Evolutionary conservation across 1,284 basidiomycete species (phyloP).

Genomic region (Boletus austroedulis): DNA sequence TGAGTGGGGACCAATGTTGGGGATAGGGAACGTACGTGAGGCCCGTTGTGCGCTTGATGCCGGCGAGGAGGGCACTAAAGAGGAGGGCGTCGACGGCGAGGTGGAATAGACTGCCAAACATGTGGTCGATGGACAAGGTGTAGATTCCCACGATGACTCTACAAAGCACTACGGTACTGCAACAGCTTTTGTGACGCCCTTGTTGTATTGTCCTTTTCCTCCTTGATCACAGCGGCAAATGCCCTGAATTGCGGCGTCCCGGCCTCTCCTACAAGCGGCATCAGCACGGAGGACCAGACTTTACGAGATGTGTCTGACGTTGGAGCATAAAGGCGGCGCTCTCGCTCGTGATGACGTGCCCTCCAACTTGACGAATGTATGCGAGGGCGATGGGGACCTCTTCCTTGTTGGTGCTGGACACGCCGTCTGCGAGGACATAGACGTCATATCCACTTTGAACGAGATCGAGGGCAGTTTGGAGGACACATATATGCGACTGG

Average conservation of each 20-base stretch:
- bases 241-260: conserved; percentile 67
- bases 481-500: conserved; percentile 85
- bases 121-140: conserved; percentile 24
- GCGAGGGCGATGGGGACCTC: conserved; percentile 64
- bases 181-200: conserved; percentile 37
- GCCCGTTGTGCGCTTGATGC: conserved; percentile 75
- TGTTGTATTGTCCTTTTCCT: conserved; percentile 65
- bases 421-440: conserved; percentile 78
- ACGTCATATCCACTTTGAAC: conserved; percentile 55
- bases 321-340: conserved; percentile 78
- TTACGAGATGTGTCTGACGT: conserved; percentile 37
- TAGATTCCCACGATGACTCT: conserved; percentile 14
- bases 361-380: conserved; percentile 73
- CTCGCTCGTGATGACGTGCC: conserved; percentile 78
- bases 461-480: conserved; percentile 77
- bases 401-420: conserved; percentile 76
- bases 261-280: conserved; percentile 52
- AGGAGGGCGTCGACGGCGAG: conserved; percentile 74
- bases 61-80: conserved; percentile 75
- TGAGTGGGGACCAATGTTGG: conserved; percentile 6
- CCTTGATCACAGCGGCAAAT: conserved; percentile 74
- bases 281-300: conserved; percentile 17
- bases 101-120: conserved; percentile 67
- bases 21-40: conserved; percentile 57
- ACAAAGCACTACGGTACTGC: conserved; percentile 24